phyloP scores from a whole-genome alignment of 352 stramenopile species.

The Globisporangium cylindrosporum region DNA sequence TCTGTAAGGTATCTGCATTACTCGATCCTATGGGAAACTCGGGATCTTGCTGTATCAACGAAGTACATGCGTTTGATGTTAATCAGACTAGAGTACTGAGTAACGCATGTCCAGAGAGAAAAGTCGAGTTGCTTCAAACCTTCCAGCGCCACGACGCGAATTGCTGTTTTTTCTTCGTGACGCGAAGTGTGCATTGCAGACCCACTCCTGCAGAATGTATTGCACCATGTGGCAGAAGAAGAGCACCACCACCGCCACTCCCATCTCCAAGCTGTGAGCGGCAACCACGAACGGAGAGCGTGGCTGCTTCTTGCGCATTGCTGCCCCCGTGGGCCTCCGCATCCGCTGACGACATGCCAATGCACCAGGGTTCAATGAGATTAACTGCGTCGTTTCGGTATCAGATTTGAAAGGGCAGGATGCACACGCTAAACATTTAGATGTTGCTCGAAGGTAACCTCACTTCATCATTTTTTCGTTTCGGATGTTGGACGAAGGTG shows the following conservation, averaged over 20 bases:
- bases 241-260: background rate
- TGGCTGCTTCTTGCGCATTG: background rate
- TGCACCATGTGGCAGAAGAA: background rate
- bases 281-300: background rate
- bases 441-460: conserved; percentile 7
- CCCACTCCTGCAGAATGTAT: background rate
- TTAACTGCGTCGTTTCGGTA: conserved; percentile 4
- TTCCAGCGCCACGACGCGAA: conserved; percentile 8
- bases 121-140: background rate
- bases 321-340: background rate
- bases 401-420: background rate
- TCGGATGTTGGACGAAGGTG: background rate
- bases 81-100: background rate
- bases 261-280: background rate
- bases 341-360: background rate
- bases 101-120: too few relatives aligned
- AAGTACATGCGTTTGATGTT: background rate
- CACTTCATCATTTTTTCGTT: background rate
- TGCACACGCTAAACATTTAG: background rate
- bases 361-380: background rate
- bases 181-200: background rate
- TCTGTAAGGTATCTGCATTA: background rate
- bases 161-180: background rate
- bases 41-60: conserved; percentile 1
- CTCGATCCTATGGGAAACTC: background rate